Conservation (phyloP, 805 yeast species). For the Zygotorulaspora chibaensis region DNA sequence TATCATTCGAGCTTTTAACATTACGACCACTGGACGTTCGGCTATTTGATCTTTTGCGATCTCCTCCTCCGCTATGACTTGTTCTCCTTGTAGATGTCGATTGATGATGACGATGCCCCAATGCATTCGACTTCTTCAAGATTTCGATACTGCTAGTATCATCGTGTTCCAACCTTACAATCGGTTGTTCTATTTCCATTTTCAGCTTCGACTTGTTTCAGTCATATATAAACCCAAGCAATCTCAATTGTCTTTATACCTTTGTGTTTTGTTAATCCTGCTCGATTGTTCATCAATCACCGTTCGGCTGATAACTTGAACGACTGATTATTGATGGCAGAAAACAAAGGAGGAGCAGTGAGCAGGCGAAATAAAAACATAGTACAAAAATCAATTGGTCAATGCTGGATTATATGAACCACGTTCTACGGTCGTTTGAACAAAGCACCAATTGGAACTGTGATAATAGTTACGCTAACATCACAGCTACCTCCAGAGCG, state of each 20-base stretch:
- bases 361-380: background rate
- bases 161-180: constrained; percentile 13
- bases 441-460: constrained; percentile 71
- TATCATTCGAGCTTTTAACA: constrained; percentile 27
- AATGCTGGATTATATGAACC: constrained; percentile 87
- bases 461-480: constrained; percentile 70
- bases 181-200: constrained; percentile 12
- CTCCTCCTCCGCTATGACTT: constrained; percentile 6
- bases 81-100: constrained; percentile 7
- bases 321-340: background rate
- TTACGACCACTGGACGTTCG: constrained; percentile 30
- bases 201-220: background rate
- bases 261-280: background rate
- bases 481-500: constrained; percentile 63
- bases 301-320: background rate
- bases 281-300: background rate
- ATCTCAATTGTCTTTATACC: background rate
- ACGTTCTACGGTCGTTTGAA: constrained; percentile 68
- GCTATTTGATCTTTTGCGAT: constrained; percentile 26
- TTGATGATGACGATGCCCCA: constrained; percentile 1
- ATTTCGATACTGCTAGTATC: constrained; percentile 1
- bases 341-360: background rate
- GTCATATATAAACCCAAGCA: background rate
- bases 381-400: background rate
- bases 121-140: background rate